These are phyloP conservation scores for Daldinia bambusicola DNA, from an alignment of 495 filamentous ascomycete species.

Conservation along the genomic window DNA sequence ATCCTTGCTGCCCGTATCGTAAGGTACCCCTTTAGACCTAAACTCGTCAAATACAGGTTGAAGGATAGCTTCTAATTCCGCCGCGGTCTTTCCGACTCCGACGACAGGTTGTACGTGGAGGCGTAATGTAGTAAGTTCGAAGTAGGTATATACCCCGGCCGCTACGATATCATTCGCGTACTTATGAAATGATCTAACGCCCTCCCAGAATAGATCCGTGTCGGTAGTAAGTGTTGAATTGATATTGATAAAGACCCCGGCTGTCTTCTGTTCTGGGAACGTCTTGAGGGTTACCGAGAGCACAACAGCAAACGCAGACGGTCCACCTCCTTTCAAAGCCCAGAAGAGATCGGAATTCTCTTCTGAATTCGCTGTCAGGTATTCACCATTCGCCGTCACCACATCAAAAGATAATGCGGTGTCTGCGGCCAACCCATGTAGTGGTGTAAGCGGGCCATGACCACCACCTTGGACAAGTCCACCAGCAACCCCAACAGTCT, in stretches of 20 bases:
- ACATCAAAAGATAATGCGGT: constrained; percentile 65
- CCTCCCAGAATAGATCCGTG: constrained; percentile 56
- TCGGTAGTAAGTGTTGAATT: constrained; percentile 50
- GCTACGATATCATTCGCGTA: constrained; percentile 54
- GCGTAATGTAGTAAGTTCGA: constrained; percentile 51
- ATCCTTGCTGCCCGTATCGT: constrained; percentile 47
- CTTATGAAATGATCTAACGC: constrained; percentile 58
- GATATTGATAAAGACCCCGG: constrained; percentile 57
- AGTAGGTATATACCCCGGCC: constrained; percentile 61
- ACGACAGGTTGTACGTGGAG: constrained; percentile 58
- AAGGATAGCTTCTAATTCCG: constrained; percentile 54
- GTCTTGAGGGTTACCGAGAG: constrained; percentile 62
- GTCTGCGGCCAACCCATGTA: constrained; percentile 65
- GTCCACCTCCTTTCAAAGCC: constrained; percentile 71
- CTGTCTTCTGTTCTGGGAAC: constrained; percentile 53
- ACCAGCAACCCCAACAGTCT: constrained; percentile 63
- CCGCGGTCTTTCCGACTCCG: constrained; percentile 54
- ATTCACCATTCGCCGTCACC: constrained; percentile 65
- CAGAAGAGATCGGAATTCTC: constrained; percentile 71
- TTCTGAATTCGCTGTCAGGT: constrained; percentile 60
- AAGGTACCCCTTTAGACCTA: constrained; percentile 49
- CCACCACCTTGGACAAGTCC: constrained; percentile 68
- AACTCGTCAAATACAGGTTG: constrained; percentile 59
- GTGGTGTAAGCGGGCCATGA: constrained; percentile 63
- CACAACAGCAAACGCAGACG: constrained; percentile 67